Evolutionary conservation across 2,329 filamentous ascomycete species (phyloP), one percentile per base, ranked within the genome.

Genomic region (Diaporthe sp.): DNA sequence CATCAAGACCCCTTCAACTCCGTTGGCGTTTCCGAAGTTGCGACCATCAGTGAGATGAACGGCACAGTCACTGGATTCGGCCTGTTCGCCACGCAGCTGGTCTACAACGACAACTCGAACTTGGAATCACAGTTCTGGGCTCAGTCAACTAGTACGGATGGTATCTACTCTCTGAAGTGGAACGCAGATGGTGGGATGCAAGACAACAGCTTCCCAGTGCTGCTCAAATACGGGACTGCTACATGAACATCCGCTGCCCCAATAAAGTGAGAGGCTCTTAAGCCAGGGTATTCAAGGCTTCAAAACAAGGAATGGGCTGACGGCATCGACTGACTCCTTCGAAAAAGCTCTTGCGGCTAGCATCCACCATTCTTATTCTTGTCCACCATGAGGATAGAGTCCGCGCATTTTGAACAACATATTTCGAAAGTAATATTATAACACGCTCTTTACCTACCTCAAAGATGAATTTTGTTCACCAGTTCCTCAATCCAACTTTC

Each of bases 91-190:
- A 75, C 78, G 2, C 78, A 79, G 63, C 65, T 80, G 6, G 78
- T 80, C 5, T 80, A 77, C 9, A 78, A 79, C 58, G 78, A 79
- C 39, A 76, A 78, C 55, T 76, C 75, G 3, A 57, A 75, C 20
- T 76, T 79, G n/a, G 72, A 78, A 49, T 76, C 78, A 28, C 78
- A 80, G 44, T 79, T 79, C 61, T 80, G 77, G 78, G 78, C 76
- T 0, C 65, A 53, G 47, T 39, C 68, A 17, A 79, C 77, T 1
- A 70, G 67, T 10, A 68, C 49, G 31, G 67, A 61, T 28, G 71
- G 75, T 2, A 68, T 74, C 4, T 76, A 76, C 47, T 22, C 58
- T 10, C 47, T 73, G 34, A 55, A 34, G 49, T 68, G 72, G 60
- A 68, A 55, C n/a, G 47, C 51, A 28, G 72, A 67, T 34, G 60